Percentiles rank a stretch among this genome's conserved stretches.
Evolutionary conservation across 441 rosid species (phyloP).

Genomic region (Viola pubescens): DNA sequence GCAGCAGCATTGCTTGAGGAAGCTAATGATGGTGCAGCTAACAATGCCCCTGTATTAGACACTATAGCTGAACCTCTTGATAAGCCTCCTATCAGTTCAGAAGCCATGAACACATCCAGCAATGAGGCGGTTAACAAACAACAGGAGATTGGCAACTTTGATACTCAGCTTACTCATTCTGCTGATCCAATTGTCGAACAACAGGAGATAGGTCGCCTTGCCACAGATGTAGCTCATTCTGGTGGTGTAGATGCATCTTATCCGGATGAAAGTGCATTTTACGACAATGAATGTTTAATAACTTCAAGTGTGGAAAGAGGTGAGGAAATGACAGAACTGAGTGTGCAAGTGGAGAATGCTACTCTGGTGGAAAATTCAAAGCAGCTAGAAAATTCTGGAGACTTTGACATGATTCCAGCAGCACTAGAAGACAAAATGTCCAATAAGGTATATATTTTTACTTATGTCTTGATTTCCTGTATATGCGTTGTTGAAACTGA

Average conservation of each 20-base stretch:
- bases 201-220: conserved; percentile 12
- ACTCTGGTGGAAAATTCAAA: conserved; percentile 20
- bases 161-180: conserved; percentile 19
- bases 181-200: conserved; percentile 15
- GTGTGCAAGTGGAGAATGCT: conserved; percentile 14
- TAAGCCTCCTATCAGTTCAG: conserved; percentile 19
- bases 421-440: conserved; percentile 21
- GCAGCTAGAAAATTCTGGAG: conserved; percentile 19
- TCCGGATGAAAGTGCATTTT: neutral
- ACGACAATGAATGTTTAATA: conserved; percentile 11
- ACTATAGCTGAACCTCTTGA: neutral
- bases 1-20: conserved; percentile 37
- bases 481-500: conserved; percentile 10
- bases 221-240: conserved; percentile 16
- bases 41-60: conserved; percentile 20
- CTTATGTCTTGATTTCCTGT: conserved; percentile 3
- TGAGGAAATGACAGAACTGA: conserved; percentile 19
- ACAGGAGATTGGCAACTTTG: conserved; percentile 16
- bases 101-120: conserved; percentile 10
- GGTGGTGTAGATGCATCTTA: conserved; percentile 3
- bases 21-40: conserved; percentile 17
- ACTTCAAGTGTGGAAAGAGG: conserved; percentile 13
- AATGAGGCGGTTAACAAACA: conserved; percentile 14
- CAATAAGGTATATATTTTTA: conserved; percentile 32
- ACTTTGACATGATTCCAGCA: conserved; percentile 13